Conservation (phyloP, 1,284 basidiomycete species). For the Austroboletus novae-zelandiae region DNA sequence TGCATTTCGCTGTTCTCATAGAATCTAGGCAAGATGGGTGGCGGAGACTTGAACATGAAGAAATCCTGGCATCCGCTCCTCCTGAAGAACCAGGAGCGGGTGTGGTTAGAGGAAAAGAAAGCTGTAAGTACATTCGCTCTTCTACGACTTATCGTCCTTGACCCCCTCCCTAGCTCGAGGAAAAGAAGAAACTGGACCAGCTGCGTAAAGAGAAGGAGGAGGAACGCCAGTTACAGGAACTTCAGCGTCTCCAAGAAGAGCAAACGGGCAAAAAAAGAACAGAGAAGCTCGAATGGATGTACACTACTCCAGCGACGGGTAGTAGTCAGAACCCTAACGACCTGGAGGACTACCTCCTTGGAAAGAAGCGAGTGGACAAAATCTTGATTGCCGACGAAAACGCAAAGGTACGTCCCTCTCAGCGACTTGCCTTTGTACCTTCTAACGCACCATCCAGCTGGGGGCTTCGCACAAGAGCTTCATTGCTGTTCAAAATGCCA, state of each 20-base stretch:
- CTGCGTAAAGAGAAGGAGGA: slow-evolving; percentile 97
- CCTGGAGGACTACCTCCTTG: slow-evolving; percentile 93
- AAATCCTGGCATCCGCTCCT: slow-evolving; percentile 99
- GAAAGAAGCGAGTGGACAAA: slow-evolving; percentile 99
- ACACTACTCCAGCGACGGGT: slow-evolving; percentile 89
- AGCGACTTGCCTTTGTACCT: neutral
- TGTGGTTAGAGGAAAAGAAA: slow-evolving; percentile 98
- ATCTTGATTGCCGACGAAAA: slow-evolving; percentile 89
- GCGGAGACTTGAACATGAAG: slow-evolving; percentile 94
- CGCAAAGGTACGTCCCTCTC: slow-evolving; percentile 60
- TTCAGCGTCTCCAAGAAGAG: slow-evolving; percentile 91
- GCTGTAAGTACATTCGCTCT: slow-evolving; percentile 57
- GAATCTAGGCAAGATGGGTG: slow-evolving; percentile 79
- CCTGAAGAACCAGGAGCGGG: slow-evolving; percentile 97
- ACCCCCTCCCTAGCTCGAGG: slow-evolving; percentile 67
- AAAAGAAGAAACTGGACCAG: slow-evolving; percentile 97
- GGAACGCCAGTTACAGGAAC: slow-evolving; percentile 93
- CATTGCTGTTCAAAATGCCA: slow-evolving; percentile 92
- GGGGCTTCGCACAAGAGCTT: slow-evolving; percentile 87
- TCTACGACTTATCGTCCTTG: slow-evolving; percentile 5
- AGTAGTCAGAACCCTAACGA: slow-evolving; percentile 84
- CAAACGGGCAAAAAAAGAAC: slow-evolving; percentile 92
- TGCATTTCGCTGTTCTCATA: slow-evolving; percentile 11
- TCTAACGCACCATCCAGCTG: slow-evolving; percentile 45
- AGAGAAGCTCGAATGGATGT: slow-evolving; percentile 99